phyloP scores from a whole-genome alignment of 2,329 filamentous ascomycete species.

The Fusarium devonianum region DNA sequence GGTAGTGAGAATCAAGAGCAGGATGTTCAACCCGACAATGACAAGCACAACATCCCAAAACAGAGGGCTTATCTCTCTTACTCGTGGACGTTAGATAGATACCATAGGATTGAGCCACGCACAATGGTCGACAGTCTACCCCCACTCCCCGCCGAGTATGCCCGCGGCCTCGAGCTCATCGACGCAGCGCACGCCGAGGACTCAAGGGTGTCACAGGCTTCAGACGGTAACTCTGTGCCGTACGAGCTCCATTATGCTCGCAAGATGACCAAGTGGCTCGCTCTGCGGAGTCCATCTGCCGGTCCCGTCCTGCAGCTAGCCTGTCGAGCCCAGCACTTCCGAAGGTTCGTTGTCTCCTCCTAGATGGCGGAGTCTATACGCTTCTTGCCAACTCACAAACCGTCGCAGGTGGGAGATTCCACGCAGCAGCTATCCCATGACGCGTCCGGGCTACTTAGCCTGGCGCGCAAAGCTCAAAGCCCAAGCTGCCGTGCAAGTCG shows the following conservation, averaged over 20 bases:
- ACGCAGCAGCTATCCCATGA: slow-evolving; percentile 75
- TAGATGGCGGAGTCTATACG: too few species aligned
- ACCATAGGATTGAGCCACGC: not conserved
- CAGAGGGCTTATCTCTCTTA: too few species aligned
- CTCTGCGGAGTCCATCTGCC: slow-evolving; percentile 64
- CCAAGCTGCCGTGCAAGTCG: slow-evolving; percentile 63
- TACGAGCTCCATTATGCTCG: slow-evolving; percentile 85
- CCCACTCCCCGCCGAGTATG: slow-evolving; percentile 51
- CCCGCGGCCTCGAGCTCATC: slow-evolving; percentile 69
- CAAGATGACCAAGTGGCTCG: slow-evolving; percentile 79
- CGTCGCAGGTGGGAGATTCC: slow-evolving; percentile 76
- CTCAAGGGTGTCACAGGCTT: slow-evolving; percentile 49
- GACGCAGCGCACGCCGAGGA: slow-evolving; percentile 66
- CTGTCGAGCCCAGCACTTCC: slow-evolving; percentile 84
- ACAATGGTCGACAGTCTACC: slow-evolving; percentile 37
- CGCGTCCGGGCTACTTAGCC: slow-evolving; percentile 76
- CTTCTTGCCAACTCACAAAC: not conserved
- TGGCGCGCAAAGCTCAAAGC: slow-evolving; percentile 80
- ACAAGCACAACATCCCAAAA: not conserved
- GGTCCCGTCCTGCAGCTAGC: slow-evolving; percentile 75
- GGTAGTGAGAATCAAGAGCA: slow-evolving; percentile 1
- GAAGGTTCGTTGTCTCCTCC: slow-evolving; percentile 59
- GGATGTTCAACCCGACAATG: not conserved
- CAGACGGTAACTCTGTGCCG: slow-evolving; percentile 58
- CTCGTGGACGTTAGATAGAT: too few species aligned